Conservation (phyloP, 116 monocot genomes). For the Iris pallida region DNA sequence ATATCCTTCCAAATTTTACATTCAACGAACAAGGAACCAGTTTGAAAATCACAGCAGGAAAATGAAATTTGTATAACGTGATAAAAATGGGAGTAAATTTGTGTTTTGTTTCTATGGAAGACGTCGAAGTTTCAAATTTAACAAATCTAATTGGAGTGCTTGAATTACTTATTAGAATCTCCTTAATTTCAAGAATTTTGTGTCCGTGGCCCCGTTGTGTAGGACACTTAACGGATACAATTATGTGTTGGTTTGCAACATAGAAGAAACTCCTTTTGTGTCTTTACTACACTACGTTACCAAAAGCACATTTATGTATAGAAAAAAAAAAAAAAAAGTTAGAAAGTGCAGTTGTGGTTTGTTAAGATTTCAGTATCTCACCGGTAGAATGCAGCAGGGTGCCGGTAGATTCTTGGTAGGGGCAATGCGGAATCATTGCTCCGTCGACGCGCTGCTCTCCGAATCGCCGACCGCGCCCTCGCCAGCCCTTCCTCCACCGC, state of each 20-base stretch:
- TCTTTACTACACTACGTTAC: not conserved
- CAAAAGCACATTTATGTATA: not conserved
- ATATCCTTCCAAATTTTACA: too few relatives aligned
- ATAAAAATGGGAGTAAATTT: too few relatives aligned
- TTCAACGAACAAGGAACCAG: too few relatives aligned
- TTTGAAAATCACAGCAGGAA: too few relatives aligned
- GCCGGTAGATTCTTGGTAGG: constrained; percentile 36
- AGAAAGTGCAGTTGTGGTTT: not conserved
- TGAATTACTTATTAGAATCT: too few relatives aligned
- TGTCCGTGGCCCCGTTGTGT: too few relatives aligned
- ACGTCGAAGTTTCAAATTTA: too few relatives aligned
- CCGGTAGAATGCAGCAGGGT: constrained; percentile 48
- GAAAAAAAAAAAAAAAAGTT: not conserved
- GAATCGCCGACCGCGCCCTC: constrained; percentile 36
- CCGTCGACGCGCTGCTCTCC: not conserved
- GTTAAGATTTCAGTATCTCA: not conserved
- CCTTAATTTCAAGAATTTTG: too few relatives aligned
- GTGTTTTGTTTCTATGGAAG: too few relatives aligned
- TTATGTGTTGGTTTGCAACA: not conserved
- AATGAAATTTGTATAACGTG: too few relatives aligned
- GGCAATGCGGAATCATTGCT: constrained; percentile 8
- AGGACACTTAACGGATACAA: too few relatives aligned
- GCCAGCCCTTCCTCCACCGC: constrained; percentile 25
- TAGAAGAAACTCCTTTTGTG: not conserved
- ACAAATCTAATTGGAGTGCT: too few relatives aligned